phyloP scores from a whole-genome alignment of 148 eudicot genomes.

The Agrostemma githago region DNA sequence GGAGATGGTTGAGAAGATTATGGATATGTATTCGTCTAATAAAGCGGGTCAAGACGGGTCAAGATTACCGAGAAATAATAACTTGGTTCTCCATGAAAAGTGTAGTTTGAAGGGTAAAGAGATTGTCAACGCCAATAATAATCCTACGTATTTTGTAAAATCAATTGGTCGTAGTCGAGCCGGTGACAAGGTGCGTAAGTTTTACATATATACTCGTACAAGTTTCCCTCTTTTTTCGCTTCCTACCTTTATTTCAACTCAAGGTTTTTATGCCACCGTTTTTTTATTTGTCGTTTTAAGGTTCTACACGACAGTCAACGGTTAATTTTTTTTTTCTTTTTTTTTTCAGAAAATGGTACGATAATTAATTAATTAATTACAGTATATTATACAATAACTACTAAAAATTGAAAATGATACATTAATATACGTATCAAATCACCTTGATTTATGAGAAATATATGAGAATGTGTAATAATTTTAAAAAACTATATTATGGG shows the following conservation, averaged over 20 bases:
- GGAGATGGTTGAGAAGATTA: constrained; percentile 60
- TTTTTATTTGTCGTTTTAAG: too few relatives aligned
- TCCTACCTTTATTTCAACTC: background rate
- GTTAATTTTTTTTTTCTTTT: too few relatives aligned
- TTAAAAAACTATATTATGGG: too few relatives aligned
- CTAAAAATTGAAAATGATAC: too few relatives aligned
- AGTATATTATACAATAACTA: too few relatives aligned
- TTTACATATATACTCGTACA: too few relatives aligned
- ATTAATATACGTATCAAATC: too few relatives aligned
- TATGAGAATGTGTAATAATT: too few relatives aligned
- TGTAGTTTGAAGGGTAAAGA: constrained; percentile 27
- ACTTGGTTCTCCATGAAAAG: background rate
- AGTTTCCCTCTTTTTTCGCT: background rate
- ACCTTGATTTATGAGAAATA: too few relatives aligned
- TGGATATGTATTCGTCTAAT: constrained; percentile 40
- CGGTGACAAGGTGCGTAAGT: constrained; percentile 28
- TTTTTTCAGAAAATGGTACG: too few relatives aligned
- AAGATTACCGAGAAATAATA: background rate
- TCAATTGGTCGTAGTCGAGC: constrained; percentile 9
- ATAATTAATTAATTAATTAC: too few relatives aligned
- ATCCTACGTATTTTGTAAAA: constrained; percentile 5
- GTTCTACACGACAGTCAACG: too few relatives aligned
- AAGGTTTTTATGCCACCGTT: background rate
- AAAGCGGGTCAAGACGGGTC: constrained; percentile 18
- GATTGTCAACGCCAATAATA: constrained; percentile 6